A percentile compares a stretch with the other conserved stretches of the same genome.
Conservation (phyloP, 2,329 filamentous ascomycete genomes). For the Scortechinia acanthostroma region DNA sequence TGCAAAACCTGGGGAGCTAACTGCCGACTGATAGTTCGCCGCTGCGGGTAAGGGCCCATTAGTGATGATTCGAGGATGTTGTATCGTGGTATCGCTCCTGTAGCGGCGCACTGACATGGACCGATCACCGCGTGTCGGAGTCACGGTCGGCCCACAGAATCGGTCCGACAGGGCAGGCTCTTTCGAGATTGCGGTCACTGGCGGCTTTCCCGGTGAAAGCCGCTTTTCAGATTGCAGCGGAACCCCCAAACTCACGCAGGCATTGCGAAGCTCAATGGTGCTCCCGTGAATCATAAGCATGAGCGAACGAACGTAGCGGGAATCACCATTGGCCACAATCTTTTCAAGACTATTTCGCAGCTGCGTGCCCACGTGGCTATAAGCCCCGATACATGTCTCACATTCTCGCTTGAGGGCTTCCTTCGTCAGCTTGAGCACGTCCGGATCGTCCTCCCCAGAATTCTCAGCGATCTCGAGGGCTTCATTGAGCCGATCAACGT, state of each 20-base stretch:
- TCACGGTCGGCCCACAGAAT: slow-evolving; percentile 19
- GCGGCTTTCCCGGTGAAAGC: neutral
- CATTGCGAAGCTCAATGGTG: slow-evolving; percentile 49
- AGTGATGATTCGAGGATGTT: slow-evolving; percentile 22
- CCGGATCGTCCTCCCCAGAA: slow-evolving; percentile 37
- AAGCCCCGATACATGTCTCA: slow-evolving; percentile 36
- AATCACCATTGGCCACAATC: slow-evolving; percentile 44
- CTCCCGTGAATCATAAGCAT: slow-evolving; percentile 51
- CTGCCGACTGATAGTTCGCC: slow-evolving; percentile 12
- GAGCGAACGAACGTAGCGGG: slow-evolving; percentile 46
- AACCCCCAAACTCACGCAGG: slow-evolving; percentile 39
- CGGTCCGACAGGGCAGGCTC: neutral
- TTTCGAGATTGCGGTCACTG: slow-evolving; percentile 1
- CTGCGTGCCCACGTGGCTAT: slow-evolving; percentile 36
- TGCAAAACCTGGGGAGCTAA: slow-evolving; percentile 17
- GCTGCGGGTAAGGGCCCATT: slow-evolving; percentile 17
- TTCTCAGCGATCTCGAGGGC: slow-evolving; percentile 38
- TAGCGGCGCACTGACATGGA: slow-evolving; percentile 30
- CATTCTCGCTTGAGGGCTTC: slow-evolving; percentile 34
- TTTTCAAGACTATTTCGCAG: slow-evolving; percentile 36
- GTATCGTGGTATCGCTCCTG: slow-evolving; percentile 39
- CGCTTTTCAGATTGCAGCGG: slow-evolving; percentile 13
- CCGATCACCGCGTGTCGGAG: slow-evolving; percentile 34
- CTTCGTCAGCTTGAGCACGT: slow-evolving; percentile 26
- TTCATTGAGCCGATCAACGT: slow-evolving; percentile 46